Percentiles rank a stretch among this genome's conserved stretches.
phyloP scores from a whole-genome alignment of 768 basidiomycete genomes.

The Rubroboletus satanas region DNA sequence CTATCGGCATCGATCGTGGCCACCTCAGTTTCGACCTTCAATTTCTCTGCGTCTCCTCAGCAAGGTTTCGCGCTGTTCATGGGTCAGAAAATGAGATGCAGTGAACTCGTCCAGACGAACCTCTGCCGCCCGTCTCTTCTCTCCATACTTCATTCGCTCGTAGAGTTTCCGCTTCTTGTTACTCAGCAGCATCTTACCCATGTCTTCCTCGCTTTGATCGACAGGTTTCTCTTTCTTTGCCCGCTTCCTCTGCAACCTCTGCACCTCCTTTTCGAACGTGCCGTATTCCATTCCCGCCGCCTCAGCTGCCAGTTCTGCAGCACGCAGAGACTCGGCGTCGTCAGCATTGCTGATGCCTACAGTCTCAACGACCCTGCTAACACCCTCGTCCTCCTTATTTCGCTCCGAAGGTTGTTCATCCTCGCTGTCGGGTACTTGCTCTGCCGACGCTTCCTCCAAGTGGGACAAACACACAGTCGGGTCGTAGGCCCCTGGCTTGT shows the following conservation, averaged over 20 bases:
- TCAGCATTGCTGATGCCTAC: constrained; percentile 34
- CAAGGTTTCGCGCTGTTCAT: constrained; percentile 53
- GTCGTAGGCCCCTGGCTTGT: constrained; percentile 72
- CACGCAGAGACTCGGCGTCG: constrained; percentile 69
- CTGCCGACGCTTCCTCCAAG: constrained; percentile 24
- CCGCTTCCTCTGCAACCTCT: constrained; percentile 49
- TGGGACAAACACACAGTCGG: constrained; percentile 41
- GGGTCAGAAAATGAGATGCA: constrained; percentile 7
- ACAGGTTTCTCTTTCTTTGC: constrained; percentile 33
- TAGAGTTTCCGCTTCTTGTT: constrained; percentile 92
- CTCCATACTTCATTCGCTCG: constrained; percentile 87
- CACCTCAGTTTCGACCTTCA: constrained; percentile 35
- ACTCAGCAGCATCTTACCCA: constrained; percentile 98
- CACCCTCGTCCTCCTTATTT: constrained; percentile 25
- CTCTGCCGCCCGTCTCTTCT: constrained; percentile 74
- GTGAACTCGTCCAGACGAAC: constrained; percentile 42
- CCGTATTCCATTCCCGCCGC: constrained; percentile 77
- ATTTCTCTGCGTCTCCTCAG: constrained; percentile 56
- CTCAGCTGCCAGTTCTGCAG: constrained; percentile 91
- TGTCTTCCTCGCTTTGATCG: constrained; percentile 60
- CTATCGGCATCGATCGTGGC: neutral
- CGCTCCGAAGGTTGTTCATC: constrained; percentile 24
- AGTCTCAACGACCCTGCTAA: constrained; percentile 26
- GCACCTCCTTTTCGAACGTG: constrained; percentile 72
- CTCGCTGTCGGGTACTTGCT: constrained; percentile 29